A percentile compares a stretch with the other conserved stretches of the same genome.
Evolutionary conservation across 2,329 filamentous ascomycete species (phyloP).

Genomic region (Myriosclerotinia curreyana): DNA sequence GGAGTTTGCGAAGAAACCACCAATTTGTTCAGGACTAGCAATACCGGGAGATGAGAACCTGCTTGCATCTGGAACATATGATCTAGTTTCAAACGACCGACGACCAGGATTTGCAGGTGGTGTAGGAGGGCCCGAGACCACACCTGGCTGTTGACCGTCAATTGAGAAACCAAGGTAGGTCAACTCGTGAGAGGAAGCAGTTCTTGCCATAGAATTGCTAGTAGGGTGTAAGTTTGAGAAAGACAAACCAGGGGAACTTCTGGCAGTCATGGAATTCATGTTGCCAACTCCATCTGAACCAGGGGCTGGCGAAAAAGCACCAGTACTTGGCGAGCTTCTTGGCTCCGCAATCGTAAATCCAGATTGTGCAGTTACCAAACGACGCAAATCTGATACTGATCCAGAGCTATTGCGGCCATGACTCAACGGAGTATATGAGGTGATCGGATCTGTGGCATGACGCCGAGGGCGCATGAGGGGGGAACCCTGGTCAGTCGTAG

Average conservation of each 20-base stretch:
- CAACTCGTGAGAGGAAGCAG: background rate
- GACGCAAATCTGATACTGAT: constrained; percentile 8
- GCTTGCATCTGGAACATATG: background rate
- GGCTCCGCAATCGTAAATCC: background rate
- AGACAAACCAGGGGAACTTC: constrained; percentile 5
- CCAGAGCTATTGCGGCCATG: background rate
- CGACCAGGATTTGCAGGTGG: background rate
- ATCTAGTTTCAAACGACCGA: constrained; percentile 1
- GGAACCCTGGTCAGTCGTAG: constrained; percentile 13
- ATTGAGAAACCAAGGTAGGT: background rate
- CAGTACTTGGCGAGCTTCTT: background rate
- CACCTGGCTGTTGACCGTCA: background rate
- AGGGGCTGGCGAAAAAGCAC: background rate
- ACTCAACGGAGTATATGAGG: background rate
- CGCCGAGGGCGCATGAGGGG: constrained; percentile 13
- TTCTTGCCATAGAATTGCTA: background rate
- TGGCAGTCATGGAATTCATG: background rate
- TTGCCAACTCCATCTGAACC: background rate
- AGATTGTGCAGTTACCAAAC: background rate
- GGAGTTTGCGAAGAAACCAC: background rate
- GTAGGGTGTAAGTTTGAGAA: background rate
- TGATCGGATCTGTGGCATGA: background rate
- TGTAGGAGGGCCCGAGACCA: background rate
- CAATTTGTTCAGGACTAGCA: background rate
- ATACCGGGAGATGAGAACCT: background rate